Conservation (phyloP, 495 filamentous ascomycete species). For the Alectoria sarmentosa region DNA sequence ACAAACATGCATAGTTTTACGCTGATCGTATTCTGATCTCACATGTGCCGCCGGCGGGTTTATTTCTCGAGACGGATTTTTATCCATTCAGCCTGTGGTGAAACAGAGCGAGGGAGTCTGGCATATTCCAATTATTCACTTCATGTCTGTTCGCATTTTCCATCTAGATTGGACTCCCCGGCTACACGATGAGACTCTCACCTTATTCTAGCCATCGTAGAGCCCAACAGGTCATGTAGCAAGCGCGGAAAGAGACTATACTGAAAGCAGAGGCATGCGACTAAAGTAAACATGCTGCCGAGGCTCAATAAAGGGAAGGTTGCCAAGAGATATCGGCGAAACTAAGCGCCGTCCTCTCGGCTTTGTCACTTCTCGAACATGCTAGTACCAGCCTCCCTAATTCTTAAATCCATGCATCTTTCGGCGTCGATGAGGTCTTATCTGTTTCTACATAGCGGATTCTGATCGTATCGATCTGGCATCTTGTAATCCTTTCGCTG, state of each 20-base stretch:
- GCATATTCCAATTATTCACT: background rate
- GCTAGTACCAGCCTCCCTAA: conserved; percentile 7
- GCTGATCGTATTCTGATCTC: background rate
- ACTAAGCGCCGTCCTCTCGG: background rate
- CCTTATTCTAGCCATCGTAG: conserved; percentile 1
- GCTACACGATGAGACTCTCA: background rate
- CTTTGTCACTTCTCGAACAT: background rate
- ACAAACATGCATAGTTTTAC: no score
- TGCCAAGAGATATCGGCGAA: conserved; percentile 11
- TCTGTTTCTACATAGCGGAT: background rate
- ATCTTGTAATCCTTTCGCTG: background rate
- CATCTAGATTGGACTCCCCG: background rate
- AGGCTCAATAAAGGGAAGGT: background rate
- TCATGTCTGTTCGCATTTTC: no score
- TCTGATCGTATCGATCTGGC: background rate
- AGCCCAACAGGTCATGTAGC: background rate
- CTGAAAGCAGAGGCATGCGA: no score
- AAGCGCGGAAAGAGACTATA: background rate
- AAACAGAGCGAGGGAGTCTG: background rate
- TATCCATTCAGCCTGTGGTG: background rate
- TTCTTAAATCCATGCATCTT: conserved; percentile 1
- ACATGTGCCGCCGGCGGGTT: background rate
- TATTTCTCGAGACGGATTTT: background rate
- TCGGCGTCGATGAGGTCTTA: background rate
- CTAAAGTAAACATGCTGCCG: background rate